These are phyloP conservation scores for Reticulascus tulasneorum DNA, from an alignment of 2,329 filamentous ascomycete species.

Conservation along the genomic window DNA sequence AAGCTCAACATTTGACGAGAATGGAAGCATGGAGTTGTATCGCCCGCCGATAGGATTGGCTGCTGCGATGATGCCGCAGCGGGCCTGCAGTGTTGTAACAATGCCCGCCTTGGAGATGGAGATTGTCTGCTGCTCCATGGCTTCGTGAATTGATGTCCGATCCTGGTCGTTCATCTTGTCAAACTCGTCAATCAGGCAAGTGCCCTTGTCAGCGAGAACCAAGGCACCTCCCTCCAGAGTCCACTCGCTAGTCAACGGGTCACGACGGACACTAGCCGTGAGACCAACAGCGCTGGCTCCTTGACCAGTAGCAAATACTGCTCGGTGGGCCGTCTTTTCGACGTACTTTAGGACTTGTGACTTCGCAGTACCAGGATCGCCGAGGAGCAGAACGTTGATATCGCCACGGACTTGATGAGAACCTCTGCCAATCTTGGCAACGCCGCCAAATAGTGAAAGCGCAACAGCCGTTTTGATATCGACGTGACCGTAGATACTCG, in stretches of 20 bases:
- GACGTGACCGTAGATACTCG: constrained; percentile 93
- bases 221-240: constrained; percentile 93
- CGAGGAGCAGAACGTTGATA: constrained; percentile 94
- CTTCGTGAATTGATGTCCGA: constrained; percentile 96
- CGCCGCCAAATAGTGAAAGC: constrained; percentile 89
- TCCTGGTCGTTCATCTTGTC: constrained; percentile 99
- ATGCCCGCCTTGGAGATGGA: constrained; percentile 99
- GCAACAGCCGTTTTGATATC: constrained; percentile 98
- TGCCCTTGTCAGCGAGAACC: constrained; percentile 90
- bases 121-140: constrained; percentile 99
- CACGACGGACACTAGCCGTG: constrained; percentile 91
- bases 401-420: constrained; percentile 90
- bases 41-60: constrained; percentile 95
- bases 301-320: constrained; percentile 96
- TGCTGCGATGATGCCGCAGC: constrained; percentile 92
- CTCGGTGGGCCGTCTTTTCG: constrained; percentile 93
- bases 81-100: constrained; percentile 91
- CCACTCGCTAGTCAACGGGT: constrained; percentile 95
- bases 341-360: constrained; percentile 97
- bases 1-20: constrained; percentile 92
- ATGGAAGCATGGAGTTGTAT: constrained; percentile 94
- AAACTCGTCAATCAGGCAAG: constrained; percentile 96
- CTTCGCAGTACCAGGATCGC: constrained; percentile 96
- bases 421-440: constrained; percentile 85
- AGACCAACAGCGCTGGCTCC: constrained; percentile 96